These are phyloP conservation scores for Onygena corvina DNA, from an alignment of 2,329 filamentous ascomycete species.

Conservation along the genomic window DNA sequence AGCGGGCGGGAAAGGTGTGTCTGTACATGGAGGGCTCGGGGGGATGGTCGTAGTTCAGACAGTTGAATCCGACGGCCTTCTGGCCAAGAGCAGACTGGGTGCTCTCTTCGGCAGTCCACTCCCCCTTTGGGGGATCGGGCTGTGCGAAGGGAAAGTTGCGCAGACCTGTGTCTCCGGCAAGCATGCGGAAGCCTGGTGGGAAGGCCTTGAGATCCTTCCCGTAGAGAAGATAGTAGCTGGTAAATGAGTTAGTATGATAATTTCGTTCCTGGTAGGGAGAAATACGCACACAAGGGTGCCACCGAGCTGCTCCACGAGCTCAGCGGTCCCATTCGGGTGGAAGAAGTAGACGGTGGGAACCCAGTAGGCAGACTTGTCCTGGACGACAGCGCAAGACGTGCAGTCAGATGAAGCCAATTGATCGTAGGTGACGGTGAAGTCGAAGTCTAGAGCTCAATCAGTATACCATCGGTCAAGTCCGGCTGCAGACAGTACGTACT, in stretches of 20 bases:
- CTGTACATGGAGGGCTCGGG: conserved; percentile 67
- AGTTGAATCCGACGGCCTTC: conserved; percentile 89
- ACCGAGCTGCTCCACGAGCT: conserved; percentile 61
- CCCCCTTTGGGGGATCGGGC: conserved; percentile 56
- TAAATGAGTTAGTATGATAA: conserved; percentile 6
- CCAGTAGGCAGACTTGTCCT: conserved; percentile 88
- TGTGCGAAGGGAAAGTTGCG: conserved; percentile 60
- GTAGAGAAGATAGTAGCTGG: conserved; percentile 73
- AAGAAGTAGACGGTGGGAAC: conserved; percentile 67
- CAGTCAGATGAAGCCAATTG: conserved; percentile 53
- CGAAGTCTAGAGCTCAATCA: conserved; percentile 59
- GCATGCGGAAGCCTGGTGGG: conserved; percentile 66
- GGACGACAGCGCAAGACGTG: conserved; percentile 65
- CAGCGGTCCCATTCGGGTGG: conserved; percentile 53
- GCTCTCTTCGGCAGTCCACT: conserved; percentile 53
- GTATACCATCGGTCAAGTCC: not conserved
- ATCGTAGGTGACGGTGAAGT: conserved; percentile 43
- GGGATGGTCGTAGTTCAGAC: conserved; percentile 60
- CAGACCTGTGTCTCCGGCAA: conserved; percentile 58
- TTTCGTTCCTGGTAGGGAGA: not conserved
- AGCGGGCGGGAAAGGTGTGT: conserved; percentile 69
- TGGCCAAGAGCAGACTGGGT: conserved; percentile 61
- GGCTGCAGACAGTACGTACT: conserved; percentile 45
- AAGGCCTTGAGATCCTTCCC: conserved; percentile 57
- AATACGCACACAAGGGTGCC: conserved; percentile 70